phyloP scores from a whole-genome alignment of 192 early-diverging fungal genomes.

The Umbelopsis vinacea region DNA sequence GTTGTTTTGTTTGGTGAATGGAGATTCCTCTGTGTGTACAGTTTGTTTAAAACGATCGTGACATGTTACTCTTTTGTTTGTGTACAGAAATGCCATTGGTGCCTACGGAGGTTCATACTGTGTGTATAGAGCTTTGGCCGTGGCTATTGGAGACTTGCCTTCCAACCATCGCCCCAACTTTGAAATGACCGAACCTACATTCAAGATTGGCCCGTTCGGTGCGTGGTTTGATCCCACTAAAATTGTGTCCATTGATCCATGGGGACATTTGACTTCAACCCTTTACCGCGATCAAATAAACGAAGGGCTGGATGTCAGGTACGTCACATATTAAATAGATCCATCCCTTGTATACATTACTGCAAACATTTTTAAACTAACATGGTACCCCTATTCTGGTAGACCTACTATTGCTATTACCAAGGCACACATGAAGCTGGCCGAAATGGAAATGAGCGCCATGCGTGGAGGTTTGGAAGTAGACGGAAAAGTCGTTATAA shows the following conservation, averaged over 20 bases:
- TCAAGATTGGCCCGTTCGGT: constrained; percentile 77
- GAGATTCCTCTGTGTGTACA: neutral
- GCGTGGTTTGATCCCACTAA: constrained; percentile 84
- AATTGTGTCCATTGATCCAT: constrained; percentile 95
- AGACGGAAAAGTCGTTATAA: constrained; percentile 85
- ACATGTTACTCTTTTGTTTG: neutral
- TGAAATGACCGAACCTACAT: constrained; percentile 83
- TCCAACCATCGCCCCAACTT: constrained; percentile 88
- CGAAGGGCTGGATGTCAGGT: constrained; percentile 72
- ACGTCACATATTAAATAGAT: neutral
- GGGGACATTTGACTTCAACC: constrained; percentile 78
- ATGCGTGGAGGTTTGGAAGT: constrained; percentile 62
- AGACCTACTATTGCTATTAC: constrained; percentile 93
- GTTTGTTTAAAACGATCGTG: neutral
- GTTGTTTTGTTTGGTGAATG: neutral
- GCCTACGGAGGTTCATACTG: constrained; percentile 93
- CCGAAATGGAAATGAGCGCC: constrained; percentile 84
- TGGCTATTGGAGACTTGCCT: constrained; percentile 87
- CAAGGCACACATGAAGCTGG: constrained; percentile 92
- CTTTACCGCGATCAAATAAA: constrained; percentile 66
- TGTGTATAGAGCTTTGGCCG: constrained; percentile 88
- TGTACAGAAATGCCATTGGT: constrained; percentile 86
- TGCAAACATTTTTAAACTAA: neutral
- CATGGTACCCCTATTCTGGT: neutral
- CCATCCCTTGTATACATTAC: neutral